phyloP scores from a whole-genome alignment of 2,329 filamentous ascomycete species.

The Trichoderma sp. region DNA sequence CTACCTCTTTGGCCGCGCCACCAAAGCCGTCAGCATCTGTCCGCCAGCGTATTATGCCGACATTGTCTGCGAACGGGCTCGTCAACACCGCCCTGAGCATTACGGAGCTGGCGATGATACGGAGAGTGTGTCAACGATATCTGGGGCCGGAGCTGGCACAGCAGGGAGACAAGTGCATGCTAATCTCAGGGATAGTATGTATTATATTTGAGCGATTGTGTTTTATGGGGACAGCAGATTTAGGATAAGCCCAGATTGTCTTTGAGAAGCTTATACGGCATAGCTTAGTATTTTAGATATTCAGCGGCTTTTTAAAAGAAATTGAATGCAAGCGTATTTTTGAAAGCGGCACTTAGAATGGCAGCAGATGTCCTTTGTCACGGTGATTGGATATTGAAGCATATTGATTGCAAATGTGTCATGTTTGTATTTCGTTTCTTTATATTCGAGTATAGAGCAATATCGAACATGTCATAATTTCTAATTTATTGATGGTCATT shows the following conservation, averaged over 20 bases:
- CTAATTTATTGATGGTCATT: background rate
- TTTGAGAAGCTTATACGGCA: background rate
- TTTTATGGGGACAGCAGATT: background rate
- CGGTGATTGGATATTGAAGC: background rate
- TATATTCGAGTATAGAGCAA: background rate
- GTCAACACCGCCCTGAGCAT: conserved; percentile 67
- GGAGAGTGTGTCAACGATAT: conserved; percentile 29
- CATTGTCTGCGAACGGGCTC: conserved; percentile 74
- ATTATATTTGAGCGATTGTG: conserved; percentile 49
- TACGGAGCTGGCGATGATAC: conserved; percentile 50
- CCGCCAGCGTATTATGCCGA: conserved; percentile 92
- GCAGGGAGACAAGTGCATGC: conserved; percentile 41
- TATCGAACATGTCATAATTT: no score
- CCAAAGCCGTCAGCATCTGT: conserved; percentile 84
- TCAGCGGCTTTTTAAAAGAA: background rate
- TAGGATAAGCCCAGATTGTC: background rate
- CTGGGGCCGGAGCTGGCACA: conserved; percentile 16
- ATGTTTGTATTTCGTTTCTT: background rate
- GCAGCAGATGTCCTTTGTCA: background rate
- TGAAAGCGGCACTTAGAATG: background rate
- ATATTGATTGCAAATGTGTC: background rate
- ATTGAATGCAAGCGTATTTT: background rate
- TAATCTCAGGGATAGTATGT: conserved; percentile 52
- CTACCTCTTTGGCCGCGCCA: conserved; percentile 81
- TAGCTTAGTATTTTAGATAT: background rate